phyloP scores from a whole-genome alignment of 352 stramenopile genomes.

The Phytophthora sp. region DNA sequence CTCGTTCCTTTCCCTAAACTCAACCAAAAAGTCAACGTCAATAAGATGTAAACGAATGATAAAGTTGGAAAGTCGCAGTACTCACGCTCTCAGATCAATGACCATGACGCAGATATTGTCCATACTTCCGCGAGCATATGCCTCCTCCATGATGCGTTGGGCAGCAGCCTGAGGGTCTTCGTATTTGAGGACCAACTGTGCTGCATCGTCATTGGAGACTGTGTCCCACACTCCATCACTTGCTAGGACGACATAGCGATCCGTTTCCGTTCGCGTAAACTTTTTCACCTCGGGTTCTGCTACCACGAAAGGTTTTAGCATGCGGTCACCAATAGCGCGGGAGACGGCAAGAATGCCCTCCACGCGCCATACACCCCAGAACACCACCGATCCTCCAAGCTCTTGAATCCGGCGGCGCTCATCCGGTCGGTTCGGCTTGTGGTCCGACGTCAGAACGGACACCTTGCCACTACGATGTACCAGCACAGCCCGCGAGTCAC shows the following conservation, averaged over 20 bases:
- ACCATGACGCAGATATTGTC: constrained; percentile 94
- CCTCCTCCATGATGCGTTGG: constrained; percentile 85
- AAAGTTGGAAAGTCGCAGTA: not conserved
- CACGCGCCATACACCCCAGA: constrained; percentile 94
- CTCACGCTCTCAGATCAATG: constrained; percentile 85
- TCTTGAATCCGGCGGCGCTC: constrained; percentile 90
- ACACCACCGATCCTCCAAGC: constrained; percentile 89
- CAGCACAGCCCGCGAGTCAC: constrained; percentile 90
- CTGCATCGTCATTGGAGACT: constrained; percentile 88
- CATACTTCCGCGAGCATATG: constrained; percentile 81
- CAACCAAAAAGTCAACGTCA: no score
- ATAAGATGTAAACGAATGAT: not conserved
- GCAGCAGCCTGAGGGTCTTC: constrained; percentile 75
- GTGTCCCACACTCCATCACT: constrained; percentile 94
- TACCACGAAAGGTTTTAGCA: constrained; percentile 93
- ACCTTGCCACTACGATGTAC: constrained; percentile 82
- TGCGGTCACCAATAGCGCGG: constrained; percentile 91
- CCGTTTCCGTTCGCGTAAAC: constrained; percentile 58
- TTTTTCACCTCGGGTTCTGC: constrained; percentile 90
- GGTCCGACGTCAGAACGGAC: constrained; percentile 85
- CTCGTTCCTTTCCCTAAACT: constrained; percentile 54
- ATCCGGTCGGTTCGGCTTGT: constrained; percentile 92
- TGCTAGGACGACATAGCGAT: constrained; percentile 88
- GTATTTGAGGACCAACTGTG: constrained; percentile 68
- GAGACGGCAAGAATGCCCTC: constrained; percentile 94